phyloP scores from a whole-genome alignment of 2,329 filamentous ascomycete genomes.

The Trichoderma sp. region DNA sequence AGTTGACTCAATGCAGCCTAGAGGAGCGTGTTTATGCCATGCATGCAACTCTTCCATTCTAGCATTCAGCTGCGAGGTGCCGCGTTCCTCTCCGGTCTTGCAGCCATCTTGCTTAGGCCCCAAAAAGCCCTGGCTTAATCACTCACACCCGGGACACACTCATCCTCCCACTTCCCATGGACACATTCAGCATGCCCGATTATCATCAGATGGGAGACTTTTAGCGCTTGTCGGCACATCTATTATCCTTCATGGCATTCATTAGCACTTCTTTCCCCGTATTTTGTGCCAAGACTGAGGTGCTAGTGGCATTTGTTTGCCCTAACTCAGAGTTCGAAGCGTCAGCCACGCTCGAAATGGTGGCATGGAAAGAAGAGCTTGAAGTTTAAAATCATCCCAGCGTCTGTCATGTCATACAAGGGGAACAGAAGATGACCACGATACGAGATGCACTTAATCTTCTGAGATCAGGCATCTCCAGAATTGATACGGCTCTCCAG shows the following conservation, averaged over 20 bases:
- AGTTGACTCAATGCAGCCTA: neutral
- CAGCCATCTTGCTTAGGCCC: neutral
- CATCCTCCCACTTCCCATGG: neutral
- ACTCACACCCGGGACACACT: neutral
- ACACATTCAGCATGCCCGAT: neutral
- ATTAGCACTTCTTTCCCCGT: neutral
- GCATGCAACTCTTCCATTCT: neutral
- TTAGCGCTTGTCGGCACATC: neutral
- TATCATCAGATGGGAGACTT: neutral
- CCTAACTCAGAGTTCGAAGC: slow-evolving; percentile 1
- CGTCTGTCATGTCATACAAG: neutral
- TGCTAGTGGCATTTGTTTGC: neutral
- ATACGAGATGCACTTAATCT: neutral
- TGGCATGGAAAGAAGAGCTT: neutral
- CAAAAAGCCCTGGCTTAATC: neutral
- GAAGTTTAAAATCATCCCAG: slow-evolving; percentile 7
- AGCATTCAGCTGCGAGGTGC: neutral
- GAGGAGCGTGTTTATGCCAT: neutral
- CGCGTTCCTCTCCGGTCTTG: neutral
- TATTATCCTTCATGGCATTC: slow-evolving; percentile 1
- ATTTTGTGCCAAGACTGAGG: neutral
- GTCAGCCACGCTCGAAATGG: neutral
- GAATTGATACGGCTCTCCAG: neutral
- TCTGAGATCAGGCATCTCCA: neutral
- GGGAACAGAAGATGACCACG: neutral